Evolutionary conservation across 2,329 filamentous ascomycete genomes (phyloP), one percentile per base, ranked within the genome.

Genomic region (Aspergillus glaucus): DNA sequence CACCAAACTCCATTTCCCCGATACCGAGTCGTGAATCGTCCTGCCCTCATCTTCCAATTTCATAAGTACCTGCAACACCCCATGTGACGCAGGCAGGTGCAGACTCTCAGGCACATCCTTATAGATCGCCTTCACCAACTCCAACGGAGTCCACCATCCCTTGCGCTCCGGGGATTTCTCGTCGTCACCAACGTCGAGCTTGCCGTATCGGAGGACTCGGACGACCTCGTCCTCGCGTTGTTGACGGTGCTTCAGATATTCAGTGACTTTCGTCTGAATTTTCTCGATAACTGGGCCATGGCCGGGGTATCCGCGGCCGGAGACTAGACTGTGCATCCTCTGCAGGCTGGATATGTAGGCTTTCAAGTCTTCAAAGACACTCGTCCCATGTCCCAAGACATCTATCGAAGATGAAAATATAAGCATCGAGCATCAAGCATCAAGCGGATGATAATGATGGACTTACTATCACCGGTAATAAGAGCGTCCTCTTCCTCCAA

Each of bases 111-210:
- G 85, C 19, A 95, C 84, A 59, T 88, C 84, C 46, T 77, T 79
- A 66, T 98, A 98, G 30, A 98, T 88, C 28, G 87, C 74, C 67
- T 86, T 87, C n/a, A 96, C 92, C 54, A 97, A 75, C 50, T 92
- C 88, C 79, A 89, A 85, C 7, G 82, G 77, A 6, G 79, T 81
- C 87, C 86, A 89, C 2, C 54, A 49, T 0, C 68, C 65, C 50
- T 70, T 66, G 12, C 59, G 57, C 30, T 61, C 56, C 14, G 71
- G 66, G 40, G 70, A 66, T 30, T 68, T 54, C 43, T 65, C 62
- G 2, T 53, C 59, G 3, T 61, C 57, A 8, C 51, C 50, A 14
- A 64, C 58, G 43, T 68, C 66, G 8, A 67, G 53, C 30, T 63
- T 68, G 9, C 70, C 63, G 41, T 71, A 72, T 39, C 70, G 70